Percentiles rank a stretch among this genome's conserved stretches.
Conservation (phyloP, 2,329 filamentous ascomycete species). For the Fusarium scirpi region DNA sequence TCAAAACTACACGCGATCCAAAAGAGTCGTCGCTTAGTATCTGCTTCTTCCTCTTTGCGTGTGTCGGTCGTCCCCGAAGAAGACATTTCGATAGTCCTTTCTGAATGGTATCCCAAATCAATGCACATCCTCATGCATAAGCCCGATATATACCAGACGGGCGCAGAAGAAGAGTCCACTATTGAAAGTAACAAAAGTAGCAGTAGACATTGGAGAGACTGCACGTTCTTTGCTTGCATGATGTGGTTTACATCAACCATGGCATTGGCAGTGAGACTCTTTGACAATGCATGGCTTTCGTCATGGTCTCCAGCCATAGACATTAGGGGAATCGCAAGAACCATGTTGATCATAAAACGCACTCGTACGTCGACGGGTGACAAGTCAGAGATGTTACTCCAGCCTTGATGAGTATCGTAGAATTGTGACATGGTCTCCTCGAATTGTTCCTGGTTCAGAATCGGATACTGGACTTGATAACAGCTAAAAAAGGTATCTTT, state of each 20-base stretch:
- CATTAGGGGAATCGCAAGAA: slow-evolving; percentile 8
- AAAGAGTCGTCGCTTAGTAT: slow-evolving; percentile 13
- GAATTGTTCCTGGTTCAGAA: slow-evolving; percentile 8
- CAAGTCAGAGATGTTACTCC: fast-evolving
- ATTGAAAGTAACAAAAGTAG: slow-evolving; percentile 5
- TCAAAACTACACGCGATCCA: slow-evolving; percentile 15
- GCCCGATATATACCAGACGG: slow-evolving; percentile 20
- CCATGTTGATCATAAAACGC: slow-evolving; percentile 25
- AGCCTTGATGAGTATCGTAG: not conserved
- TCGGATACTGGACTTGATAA: slow-evolving; percentile 22
- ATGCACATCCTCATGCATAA: slow-evolving; percentile 26
- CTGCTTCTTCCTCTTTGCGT: not conserved
- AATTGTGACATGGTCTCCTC: not conserved
- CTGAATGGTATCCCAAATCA: slow-evolving; percentile 15
- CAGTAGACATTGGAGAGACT: slow-evolving; percentile 13
- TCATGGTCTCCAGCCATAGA: slow-evolving; percentile 10
- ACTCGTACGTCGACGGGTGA: not conserved
- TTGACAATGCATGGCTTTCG: slow-evolving; percentile 2
- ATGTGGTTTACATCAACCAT: slow-evolving; percentile 7
- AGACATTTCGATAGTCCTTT: not conserved
- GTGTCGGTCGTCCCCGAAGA: fast-evolving
- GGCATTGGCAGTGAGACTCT: slow-evolving; percentile 5
- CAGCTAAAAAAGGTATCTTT: slow-evolving; percentile 8
- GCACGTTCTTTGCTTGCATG: slow-evolving; percentile 19
- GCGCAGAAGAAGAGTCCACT: slow-evolving; percentile 5